Evolutionary conservation across 306 rosid species (phyloP), one percentile per base, ranked within the genome.

Genomic region (Begonia fuchsioides): DNA sequence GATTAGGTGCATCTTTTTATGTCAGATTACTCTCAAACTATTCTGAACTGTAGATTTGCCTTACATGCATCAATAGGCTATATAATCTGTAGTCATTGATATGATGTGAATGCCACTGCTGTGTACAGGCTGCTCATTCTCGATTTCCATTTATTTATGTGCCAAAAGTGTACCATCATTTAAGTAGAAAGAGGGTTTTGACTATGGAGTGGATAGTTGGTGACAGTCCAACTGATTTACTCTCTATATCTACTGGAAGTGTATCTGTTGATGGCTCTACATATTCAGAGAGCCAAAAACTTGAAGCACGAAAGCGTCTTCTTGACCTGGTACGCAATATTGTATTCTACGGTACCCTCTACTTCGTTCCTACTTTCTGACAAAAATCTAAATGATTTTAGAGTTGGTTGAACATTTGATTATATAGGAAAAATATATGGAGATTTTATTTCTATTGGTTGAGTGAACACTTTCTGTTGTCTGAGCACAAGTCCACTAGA

Each of bases 161-260:
- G 71, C 97, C 97, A 50, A 88, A 81, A 69, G 61, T 79, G 43
- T 77, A 61, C 61, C 66, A 1, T 47, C 81, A 70, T 66, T 67
- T 88, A 68, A 84, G 66, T 64, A 70, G 71, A 60, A 88, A 77
- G 78, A 79, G 93, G 66, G 93, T 88, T 71, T 66, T 88, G 60
- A 88, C 97, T 16, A 84, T 81, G 95, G 97, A 84, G 77, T 88
- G 97, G 97, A 74, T 88, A 50, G 77, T 68, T 64, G 97, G 97
- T 68, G 97, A 83, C 64, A 88, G 82, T 62, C 84, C 95, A 68
- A 84, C 95, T 14, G 82, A 78, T 63, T 72, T 88, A 59, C 62
- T 70, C 43, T 72, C 90, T 56, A 13, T 67, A 53, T 76, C 97
- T 57, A 44, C 84, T 55, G 79, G 62, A 62, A 65, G 63, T 62